These are phyloP conservation scores for Schwanniomyces sp. DNA, from an alignment of 805 yeast genomes.

Conservation along the genomic window DNA sequence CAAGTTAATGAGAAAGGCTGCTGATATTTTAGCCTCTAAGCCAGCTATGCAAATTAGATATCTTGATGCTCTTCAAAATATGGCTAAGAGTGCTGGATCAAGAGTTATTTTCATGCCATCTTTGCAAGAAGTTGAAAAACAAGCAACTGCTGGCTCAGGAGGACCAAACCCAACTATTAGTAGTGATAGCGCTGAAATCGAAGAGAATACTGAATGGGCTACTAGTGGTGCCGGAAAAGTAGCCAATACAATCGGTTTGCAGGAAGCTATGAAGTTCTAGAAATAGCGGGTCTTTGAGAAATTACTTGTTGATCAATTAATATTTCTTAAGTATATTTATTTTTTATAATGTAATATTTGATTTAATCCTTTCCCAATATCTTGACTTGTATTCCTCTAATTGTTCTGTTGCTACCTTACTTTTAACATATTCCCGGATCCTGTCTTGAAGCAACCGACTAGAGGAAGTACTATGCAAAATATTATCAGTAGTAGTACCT, in stretches of 20 bases:
- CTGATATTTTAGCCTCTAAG: conserved; percentile 70
- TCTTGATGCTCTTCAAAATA: conserved; percentile 74
- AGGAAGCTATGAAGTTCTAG: conserved; percentile 24
- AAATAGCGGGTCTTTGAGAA: not conserved
- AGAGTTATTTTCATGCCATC: conserved; percentile 75
- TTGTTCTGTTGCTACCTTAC: conserved; percentile 13
- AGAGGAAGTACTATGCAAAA: not conserved
- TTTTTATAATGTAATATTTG: not conserved
- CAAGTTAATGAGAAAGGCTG: conserved; percentile 75
- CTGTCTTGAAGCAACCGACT: not conserved
- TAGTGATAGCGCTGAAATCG: conserved; percentile 12
- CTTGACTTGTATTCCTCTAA: conserved; percentile 9
- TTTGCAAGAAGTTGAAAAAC: conserved; percentile 40
- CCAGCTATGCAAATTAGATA: conserved; percentile 80
- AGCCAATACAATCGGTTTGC: conserved; percentile 28
- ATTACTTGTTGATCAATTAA: not conserved
- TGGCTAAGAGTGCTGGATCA: conserved; percentile 62
- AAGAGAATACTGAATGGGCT: conserved; percentile 25
- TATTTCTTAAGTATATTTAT: not conserved
- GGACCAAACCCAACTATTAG: conserved; percentile 6
- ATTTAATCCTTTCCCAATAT: conserved; percentile 10
- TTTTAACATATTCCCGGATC: conserved; percentile 7
- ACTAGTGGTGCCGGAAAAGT: conserved; percentile 8
- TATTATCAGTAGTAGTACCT: too few relatives aligned
- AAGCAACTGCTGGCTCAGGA: conserved; percentile 26